phyloP scores from a whole-genome alignment of 306 rosid genomes.

The Echinosophora koreensis region DNA sequence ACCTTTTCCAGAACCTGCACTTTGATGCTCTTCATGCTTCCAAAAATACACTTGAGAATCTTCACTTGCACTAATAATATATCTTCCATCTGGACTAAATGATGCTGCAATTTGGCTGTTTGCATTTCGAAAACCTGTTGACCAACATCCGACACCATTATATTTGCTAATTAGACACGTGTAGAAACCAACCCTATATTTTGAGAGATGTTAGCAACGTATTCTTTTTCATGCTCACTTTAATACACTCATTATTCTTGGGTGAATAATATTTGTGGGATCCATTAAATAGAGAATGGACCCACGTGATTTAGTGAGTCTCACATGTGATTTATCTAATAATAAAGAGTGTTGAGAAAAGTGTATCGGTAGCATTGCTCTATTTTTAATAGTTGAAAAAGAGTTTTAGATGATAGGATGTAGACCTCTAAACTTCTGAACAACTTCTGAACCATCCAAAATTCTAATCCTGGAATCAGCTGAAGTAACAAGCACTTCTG shows the following conservation, averaged over 20 bases:
- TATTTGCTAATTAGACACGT: background rate
- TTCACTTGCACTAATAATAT: conserved; percentile 79
- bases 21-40: conserved; percentile 65
- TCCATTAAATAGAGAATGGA: too few species aligned
- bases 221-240: too few species aligned
- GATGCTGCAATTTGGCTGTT: conserved; percentile 74
- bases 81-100: conserved; percentile 68
- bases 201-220: background rate
- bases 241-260: too few species aligned
- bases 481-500: conserved; percentile 78
- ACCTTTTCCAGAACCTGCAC: conserved; percentile 48
- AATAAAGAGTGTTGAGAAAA: background rate
- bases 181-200: background rate
- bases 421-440: conserved; percentile 74
- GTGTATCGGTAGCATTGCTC: too few species aligned
- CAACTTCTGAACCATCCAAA: conserved; percentile 60
- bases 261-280: too few species aligned
- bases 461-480: conserved; percentile 83
- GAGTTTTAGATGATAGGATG: background rate
- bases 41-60: conserved; percentile 81
- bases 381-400: background rate
- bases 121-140: conserved; percentile 62
- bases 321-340: too few species aligned
- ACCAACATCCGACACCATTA: conserved; percentile 11
- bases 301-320: too few species aligned